Base-by-base conservation (phyloP, 1,139 yeast species). In the Geotrichum cucujoidarum region DNA sequence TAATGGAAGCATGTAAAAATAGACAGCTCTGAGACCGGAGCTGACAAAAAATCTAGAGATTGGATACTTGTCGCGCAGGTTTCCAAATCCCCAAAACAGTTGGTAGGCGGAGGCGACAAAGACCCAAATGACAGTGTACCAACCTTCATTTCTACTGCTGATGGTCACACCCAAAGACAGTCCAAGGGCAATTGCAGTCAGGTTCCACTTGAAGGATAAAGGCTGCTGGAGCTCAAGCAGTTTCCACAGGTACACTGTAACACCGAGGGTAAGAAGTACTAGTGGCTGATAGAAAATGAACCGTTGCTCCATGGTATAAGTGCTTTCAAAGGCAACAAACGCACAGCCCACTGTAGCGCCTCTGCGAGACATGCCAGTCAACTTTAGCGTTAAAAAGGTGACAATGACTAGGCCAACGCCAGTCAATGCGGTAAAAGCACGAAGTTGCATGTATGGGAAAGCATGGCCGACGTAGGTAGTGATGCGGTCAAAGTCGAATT, bases 81-180 rank as follows among this genome's bases (percentile, higher is more conserved):
- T 92, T 2, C 85, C 87, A 17, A 79, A 58, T 4, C 73, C 55
- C 48, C 64, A 62, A 88, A 90, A 84, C 17, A 78, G 58, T 45
- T 77, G 77, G 35, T 69, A 56, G 0, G 64, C 43, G 0, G 74
- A 60, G 11, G 81, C 58, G 0, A 67, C 11, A 35, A 72, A 64
- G 2, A 80, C 64, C 83, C 87, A 83, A 0, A 63, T 48, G 45
- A 75, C 59, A 0, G 83, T 75, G 50, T 74, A 72, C 1, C 75
- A 31, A 0, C 90, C 94, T 0, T 77, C 65, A 60, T 73, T 70
- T 53, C 80, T 77, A 1, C 78, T 70, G 1, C 85, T 71, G 0
- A 76, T 61, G 0, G 75, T 61, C 4, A 77, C 57, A 0, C 92
- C 89, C 14, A 81, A 53, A 0, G 74, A 69, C 2, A 81, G 21